These are phyloP conservation scores for Pyricularia sp. DNA, from an alignment of 2,329 filamentous ascomycete genomes.

Conservation along the genomic window DNA sequence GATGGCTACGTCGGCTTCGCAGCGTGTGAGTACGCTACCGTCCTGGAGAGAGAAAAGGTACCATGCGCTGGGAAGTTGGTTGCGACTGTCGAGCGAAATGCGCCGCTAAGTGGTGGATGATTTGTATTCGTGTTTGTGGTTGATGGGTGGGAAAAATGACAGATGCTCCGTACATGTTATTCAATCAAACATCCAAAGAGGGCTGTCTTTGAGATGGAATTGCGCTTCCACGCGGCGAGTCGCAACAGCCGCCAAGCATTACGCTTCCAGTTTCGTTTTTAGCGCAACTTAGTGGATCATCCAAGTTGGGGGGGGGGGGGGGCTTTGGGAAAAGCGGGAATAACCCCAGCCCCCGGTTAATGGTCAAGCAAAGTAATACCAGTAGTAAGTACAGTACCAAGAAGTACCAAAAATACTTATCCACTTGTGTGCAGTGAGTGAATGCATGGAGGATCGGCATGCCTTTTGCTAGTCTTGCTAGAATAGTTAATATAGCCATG, in stretches of 20 bases:
- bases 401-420: background rate
- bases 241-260: background rate
- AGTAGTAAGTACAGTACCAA: no score
- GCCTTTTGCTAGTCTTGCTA: no score
- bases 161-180: background rate
- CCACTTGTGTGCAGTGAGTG: background rate
- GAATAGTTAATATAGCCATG: no score
- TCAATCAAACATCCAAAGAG: background rate
- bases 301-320: background rate
- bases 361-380: background rate
- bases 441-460: no score
- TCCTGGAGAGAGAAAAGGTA: conserved; percentile 1
- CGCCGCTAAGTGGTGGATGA: background rate
- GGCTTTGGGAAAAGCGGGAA: background rate
- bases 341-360: background rate
- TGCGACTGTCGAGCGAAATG: background rate
- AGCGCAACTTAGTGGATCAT: background rate
- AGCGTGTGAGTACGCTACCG: conserved; percentile 6
- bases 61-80: background rate
- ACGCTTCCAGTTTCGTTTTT: background rate
- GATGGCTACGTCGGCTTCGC: conserved; percentile 6
- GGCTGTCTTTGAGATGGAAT: background rate
- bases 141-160: background rate
- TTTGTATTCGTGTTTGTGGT: background rate
- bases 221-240: background rate